phyloP scores from a whole-genome alignment of 352 stramenopile genomes.

The Phytopythium vexans region DNA sequence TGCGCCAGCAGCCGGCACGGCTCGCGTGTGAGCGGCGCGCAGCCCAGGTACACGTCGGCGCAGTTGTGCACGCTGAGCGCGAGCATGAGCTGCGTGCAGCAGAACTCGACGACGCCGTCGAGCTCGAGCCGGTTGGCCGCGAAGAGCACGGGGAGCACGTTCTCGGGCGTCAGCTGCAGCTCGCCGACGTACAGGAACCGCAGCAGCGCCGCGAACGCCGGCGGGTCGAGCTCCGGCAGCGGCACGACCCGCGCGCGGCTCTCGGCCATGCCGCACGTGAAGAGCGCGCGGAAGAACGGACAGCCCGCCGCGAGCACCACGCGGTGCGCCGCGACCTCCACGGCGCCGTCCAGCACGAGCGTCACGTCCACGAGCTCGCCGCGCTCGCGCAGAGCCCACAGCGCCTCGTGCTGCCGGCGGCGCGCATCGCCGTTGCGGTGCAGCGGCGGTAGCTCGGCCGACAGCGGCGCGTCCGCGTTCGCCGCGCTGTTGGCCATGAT shows the following conservation, averaged over 20 bases:
- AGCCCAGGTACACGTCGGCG: slow-evolving; percentile 72
- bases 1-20: slow-evolving; percentile 48
- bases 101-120: slow-evolving; percentile 61
- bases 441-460: slow-evolving; percentile 6
- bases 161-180: slow-evolving; percentile 47
- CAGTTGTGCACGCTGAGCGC: slow-evolving; percentile 64
- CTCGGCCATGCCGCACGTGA: slow-evolving; percentile 76
- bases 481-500: slow-evolving; percentile 25
- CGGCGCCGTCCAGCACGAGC: slow-evolving; percentile 45
- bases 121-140: slow-evolving; percentile 74
- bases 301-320: slow-evolving; percentile 59
- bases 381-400: slow-evolving; percentile 44
- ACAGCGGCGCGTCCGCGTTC: not conserved
- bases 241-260: slow-evolving; percentile 34
- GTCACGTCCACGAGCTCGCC: slow-evolving; percentile 61
- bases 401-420: slow-evolving; percentile 32
- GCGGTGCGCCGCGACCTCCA: slow-evolving; percentile 49
- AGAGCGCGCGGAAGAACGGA: slow-evolving; percentile 73
- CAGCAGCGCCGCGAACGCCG: slow-evolving; percentile 47
- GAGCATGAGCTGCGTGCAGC: slow-evolving; percentile 71
- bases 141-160: slow-evolving; percentile 58
- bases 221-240: slow-evolving; percentile 44
- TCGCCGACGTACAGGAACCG: slow-evolving; percentile 72
- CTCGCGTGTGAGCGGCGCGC: slow-evolving; percentile 44
- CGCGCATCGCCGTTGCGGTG: slow-evolving; percentile 12